A percentile compares a stretch with the other conserved stretches of the same genome.
Evolutionary conservation across 441 rosid genomes (phyloP).

Genomic region (Macaranga tanarius): DNA sequence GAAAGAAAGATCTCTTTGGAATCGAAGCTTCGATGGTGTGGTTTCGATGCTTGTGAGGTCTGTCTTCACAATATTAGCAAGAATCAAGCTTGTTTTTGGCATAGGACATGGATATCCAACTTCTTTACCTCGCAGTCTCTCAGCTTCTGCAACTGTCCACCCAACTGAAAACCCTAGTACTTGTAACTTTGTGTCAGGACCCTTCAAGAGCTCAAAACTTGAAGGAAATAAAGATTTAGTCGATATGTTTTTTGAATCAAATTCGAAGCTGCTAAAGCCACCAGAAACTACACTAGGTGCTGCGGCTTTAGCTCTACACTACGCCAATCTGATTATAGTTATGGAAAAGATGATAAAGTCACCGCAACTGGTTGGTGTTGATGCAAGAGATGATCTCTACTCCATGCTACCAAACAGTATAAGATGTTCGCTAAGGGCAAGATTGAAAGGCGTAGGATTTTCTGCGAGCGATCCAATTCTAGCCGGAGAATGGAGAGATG

Average conservation of each 20-base stretch:
- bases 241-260: slow-evolving; percentile 58
- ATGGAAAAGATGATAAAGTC: slow-evolving; percentile 93
- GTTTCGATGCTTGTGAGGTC: slow-evolving; percentile 56
- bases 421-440: slow-evolving; percentile 51
- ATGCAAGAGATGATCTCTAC: slow-evolving; percentile 86
- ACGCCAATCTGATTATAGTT: slow-evolving; percentile 74
- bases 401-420: slow-evolving; percentile 76
- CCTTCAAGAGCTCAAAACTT: slow-evolving; percentile 29
- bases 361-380: slow-evolving; percentile 84
- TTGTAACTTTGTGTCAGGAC: slow-evolving; percentile 40
- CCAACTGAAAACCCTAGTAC: slow-evolving; percentile 56
- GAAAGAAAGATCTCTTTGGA: slow-evolving; percentile 82
- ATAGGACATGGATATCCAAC: slow-evolving; percentile 48
- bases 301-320: slow-evolving; percentile 74
- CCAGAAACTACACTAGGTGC: slow-evolving; percentile 76
- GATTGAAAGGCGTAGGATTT: slow-evolving; percentile 76
- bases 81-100: slow-evolving; percentile 72
- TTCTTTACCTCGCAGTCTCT: slow-evolving; percentile 59
- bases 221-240: slow-evolving; percentile 22
- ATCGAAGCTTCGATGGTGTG: slow-evolving; percentile 65
- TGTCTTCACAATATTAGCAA: slow-evolving; percentile 64
- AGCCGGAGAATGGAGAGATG: slow-evolving; percentile 82
- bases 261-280: slow-evolving; percentile 62
- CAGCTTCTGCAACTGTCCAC: slow-evolving; percentile 80
- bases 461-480: slow-evolving; percentile 66